Evolutionary conservation across 257 asterid species (phyloP), one percentile per base, ranked within the genome.

Genomic region (Linaria vulgaris): DNA sequence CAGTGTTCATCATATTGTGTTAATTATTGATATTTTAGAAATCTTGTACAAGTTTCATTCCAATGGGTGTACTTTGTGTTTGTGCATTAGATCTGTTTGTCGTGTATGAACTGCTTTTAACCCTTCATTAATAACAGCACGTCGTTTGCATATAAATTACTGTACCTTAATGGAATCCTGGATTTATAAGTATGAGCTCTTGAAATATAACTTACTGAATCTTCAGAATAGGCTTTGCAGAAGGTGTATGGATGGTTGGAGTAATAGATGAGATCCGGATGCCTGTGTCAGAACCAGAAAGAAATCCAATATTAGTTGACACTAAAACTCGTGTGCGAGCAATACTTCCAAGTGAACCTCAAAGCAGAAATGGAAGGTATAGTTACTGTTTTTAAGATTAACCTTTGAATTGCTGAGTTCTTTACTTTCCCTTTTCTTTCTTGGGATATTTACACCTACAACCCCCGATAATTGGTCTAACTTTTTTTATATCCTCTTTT

Each of bases 191-290:
- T 6, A 27, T 27, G 34, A 27, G 3, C 6, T 27, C 34, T 59
- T 61, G 25, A 34, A 34, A 34, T 34, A 66, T 24, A 64, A 63
- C 59, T 63, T 69, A 41, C 74, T 80, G 61, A 66, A 23, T 54
- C 44, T 61, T 63, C 90, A 91, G 96, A 80, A 78, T 91, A 69
- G 82, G 95, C 68, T 83, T 81, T 69, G 82, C 74, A 49, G 83
- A 86, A 83, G 97, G 96, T 56, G 83, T 88, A 31, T 91, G 96
- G 96, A 81, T 88, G 85, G 90, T 83, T 39, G 98, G 98, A 65
- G 65, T 88, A 65, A 80, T 91, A 51, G 98, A 91, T 85, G 97
- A 91, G 78, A 66, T 91, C 67, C 84, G 94, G 39, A 82, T 88
- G 92, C 77, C 88, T 39, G 61, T 25, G 59, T 69, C 79, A 12